Percentiles rank a stretch among this genome's conserved stretches.
phyloP scores from a whole-genome alignment of 1,139 yeast genomes.

The Ashbya aceris region DNA sequence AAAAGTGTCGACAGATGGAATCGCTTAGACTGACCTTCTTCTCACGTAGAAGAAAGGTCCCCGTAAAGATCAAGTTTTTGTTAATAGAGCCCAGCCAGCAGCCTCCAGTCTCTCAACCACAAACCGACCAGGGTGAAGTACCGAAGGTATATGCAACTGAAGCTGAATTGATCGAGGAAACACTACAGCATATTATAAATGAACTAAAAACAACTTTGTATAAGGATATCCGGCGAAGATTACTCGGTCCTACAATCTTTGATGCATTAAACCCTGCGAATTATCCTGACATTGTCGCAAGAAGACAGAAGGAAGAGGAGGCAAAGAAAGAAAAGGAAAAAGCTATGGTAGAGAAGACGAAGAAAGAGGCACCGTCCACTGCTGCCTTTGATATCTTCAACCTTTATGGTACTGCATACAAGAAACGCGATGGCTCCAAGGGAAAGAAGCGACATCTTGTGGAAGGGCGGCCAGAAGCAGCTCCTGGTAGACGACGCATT shows the following conservation, averaged over 20 bases:
- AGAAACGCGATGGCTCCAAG: slow-evolving; percentile 3
- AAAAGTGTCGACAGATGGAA: slow-evolving; percentile 54
- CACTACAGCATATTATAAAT: slow-evolving; percentile 47
- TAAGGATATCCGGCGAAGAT: slow-evolving; percentile 67
- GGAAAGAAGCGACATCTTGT: not conserved
- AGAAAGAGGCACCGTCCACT: slow-evolving; percentile 11
- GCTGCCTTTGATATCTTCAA: slow-evolving; percentile 26
- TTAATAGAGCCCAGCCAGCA: slow-evolving; percentile 15
- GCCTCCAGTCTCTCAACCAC: slow-evolving; percentile 3
- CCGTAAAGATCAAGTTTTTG: slow-evolving; percentile 21
- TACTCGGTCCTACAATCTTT: slow-evolving; percentile 63
- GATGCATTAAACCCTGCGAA: slow-evolving; percentile 52
- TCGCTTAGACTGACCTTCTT: slow-evolving; percentile 41
- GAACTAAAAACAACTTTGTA: slow-evolving; percentile 58
- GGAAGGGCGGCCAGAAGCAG: not conserved
- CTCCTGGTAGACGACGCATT: not conserved
- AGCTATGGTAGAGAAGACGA: slow-evolving; percentile 17
- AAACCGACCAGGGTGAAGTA: slow-evolving; percentile 3
- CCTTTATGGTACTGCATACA: slow-evolving; percentile 19
- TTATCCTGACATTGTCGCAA: slow-evolving; percentile 46
- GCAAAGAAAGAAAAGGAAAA: slow-evolving; percentile 25
- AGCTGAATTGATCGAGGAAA: slow-evolving; percentile 41
- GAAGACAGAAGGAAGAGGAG: slow-evolving; percentile 31
- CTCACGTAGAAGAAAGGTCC: slow-evolving; percentile 20
- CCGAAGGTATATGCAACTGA: slow-evolving; percentile 14